Evolutionary conservation across 2,329 filamentous ascomycete species (phyloP).

Genomic region (Aureobasidium zeae): DNA sequence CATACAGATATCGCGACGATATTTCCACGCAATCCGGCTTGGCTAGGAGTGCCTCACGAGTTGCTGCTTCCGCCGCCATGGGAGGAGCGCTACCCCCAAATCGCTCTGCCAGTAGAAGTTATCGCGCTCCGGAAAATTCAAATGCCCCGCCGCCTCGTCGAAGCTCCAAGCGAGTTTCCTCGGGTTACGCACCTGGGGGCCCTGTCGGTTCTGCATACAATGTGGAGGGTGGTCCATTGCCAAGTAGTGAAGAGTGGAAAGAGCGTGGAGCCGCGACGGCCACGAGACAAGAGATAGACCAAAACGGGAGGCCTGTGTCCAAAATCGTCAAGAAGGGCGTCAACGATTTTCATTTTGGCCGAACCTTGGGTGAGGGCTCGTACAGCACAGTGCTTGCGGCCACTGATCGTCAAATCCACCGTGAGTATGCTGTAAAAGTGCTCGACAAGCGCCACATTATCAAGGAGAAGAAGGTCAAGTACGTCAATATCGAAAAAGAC

Average conservation of each 20-base stretch:
- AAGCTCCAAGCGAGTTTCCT: conserved; percentile 62
- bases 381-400: conserved; percentile 94
- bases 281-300: conserved; percentile 72
- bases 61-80: conserved; percentile 49
- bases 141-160: conserved; percentile 62
- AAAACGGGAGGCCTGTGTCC: conserved; percentile 70
- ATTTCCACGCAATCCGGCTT: conserved; percentile 38
- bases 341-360: conserved; percentile 89
- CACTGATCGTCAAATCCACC: conserved; percentile 84
- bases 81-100: conserved; percentile 53
- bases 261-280: conserved; percentile 85
- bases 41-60: conserved; percentile 54
- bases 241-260: conserved; percentile 87
- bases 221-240: conserved; percentile 44
- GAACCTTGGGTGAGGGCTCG: conserved; percentile 85
- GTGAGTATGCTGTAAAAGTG: conserved; percentile 97
- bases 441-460: conserved; percentile 98
- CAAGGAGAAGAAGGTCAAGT: conserved; percentile 99
- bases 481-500: conserved; percentile 99
- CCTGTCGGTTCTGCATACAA: conserved; percentile 40
- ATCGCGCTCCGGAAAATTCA: conserved; percentile 54
- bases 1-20: conserved; percentile 42
- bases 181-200: conserved; percentile 19
- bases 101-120: conserved; percentile 60
- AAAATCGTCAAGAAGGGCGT: conserved; percentile 93